phyloP scores from a whole-genome alignment of 2,329 filamentous ascomycete species.

The Zymoseptoria crescenta region DNA sequence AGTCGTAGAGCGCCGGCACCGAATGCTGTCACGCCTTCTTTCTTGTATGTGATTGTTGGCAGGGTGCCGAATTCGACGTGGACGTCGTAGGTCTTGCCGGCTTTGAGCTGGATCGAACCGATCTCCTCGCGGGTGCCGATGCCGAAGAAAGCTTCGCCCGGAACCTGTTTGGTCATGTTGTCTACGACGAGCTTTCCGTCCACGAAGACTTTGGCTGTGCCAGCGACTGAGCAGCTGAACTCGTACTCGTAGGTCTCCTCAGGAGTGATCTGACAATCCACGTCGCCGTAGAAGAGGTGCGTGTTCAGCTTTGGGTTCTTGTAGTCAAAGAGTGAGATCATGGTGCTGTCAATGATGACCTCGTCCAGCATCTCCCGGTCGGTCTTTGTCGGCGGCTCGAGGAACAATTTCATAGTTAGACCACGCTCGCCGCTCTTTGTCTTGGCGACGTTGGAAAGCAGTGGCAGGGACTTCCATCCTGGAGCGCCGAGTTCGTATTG shows the following conservation, averaged over 20 bases:
- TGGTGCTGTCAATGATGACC: slow-evolving; percentile 34
- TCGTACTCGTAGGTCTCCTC: slow-evolving; percentile 56
- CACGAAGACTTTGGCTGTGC: slow-evolving; percentile 58
- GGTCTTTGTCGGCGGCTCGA: slow-evolving; percentile 43
- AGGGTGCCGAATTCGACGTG: slow-evolving; percentile 56
- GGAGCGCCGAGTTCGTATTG: slow-evolving; percentile 20
- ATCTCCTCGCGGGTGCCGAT: slow-evolving; percentile 57
- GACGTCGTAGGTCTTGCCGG: slow-evolving; percentile 52
- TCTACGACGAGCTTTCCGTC: slow-evolving; percentile 57
- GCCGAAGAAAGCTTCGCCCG: slow-evolving; percentile 59
- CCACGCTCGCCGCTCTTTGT: slow-evolving; percentile 18
- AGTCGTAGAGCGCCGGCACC: slow-evolving; percentile 57
- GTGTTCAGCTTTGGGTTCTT: slow-evolving; percentile 32
- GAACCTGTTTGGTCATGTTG: slow-evolving; percentile 51
- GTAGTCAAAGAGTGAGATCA: slow-evolving; percentile 46
- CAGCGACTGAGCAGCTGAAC: slow-evolving; percentile 58
- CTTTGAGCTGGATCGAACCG: slow-evolving; percentile 50
- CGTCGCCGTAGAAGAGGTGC: slow-evolving; percentile 35
- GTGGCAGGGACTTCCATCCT: slow-evolving; percentile 25
- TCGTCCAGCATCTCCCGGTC: slow-evolving; percentile 47
- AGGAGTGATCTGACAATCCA: slow-evolving; percentile 52
- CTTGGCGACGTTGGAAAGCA: slow-evolving; percentile 20
- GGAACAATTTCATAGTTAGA: slow-evolving; percentile 21
- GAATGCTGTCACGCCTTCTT: slow-evolving; percentile 55
- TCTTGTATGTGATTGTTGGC: slow-evolving; percentile 55